A percentile compares a stretch with the other conserved stretches of the same genome.
phyloP scores from a whole-genome alignment of 2,329 filamentous ascomycete genomes.

The Fonsecaea pedrosoi region DNA sequence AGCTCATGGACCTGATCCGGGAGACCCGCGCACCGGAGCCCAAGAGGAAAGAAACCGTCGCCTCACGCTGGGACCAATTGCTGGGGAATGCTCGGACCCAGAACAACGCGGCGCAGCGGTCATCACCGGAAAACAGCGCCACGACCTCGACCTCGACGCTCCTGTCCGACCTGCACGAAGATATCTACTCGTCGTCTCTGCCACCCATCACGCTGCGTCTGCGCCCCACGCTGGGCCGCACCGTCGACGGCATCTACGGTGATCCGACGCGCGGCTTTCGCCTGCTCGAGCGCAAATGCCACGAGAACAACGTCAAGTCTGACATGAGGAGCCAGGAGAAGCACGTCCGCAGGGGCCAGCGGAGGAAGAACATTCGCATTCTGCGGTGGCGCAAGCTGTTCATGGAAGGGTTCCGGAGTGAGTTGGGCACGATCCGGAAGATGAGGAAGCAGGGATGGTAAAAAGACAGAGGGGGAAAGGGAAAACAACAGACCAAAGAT shows the following conservation, averaged over 20 bases:
- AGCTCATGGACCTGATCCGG: conserved; percentile 15
- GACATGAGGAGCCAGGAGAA: conserved; percentile 47
- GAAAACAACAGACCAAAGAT: not conserved
- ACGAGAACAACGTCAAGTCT: conserved; percentile 45
- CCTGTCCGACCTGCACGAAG: conserved; percentile 18
- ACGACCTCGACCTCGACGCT: conserved; percentile 22
- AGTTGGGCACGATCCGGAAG: conserved; percentile 51
- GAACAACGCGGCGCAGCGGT: not conserved
- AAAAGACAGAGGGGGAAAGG: not conserved
- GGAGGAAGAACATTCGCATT: conserved; percentile 49
- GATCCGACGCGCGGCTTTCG: conserved; percentile 41
- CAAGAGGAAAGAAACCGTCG: conserved; percentile 10
- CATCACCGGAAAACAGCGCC: not conserved
- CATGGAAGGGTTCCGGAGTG: conserved; percentile 51
- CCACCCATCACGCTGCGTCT: conserved; percentile 37
- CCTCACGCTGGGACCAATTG: conserved; percentile 11
- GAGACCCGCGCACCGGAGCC: conserved; percentile 15
- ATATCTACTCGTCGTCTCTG: conserved; percentile 1
- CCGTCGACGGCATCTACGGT: conserved; percentile 34
- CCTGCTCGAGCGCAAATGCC: conserved; percentile 40
- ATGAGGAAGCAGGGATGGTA: conserved; percentile 58
- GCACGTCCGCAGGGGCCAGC: conserved; percentile 52
- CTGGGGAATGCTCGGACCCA: conserved; percentile 6
- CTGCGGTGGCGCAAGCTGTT: conserved; percentile 54
- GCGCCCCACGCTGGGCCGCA: conserved; percentile 41